Evolutionary conservation across 192 early-diverging fungal species (phyloP).

Genomic region (Backusella australiensis): DNA sequence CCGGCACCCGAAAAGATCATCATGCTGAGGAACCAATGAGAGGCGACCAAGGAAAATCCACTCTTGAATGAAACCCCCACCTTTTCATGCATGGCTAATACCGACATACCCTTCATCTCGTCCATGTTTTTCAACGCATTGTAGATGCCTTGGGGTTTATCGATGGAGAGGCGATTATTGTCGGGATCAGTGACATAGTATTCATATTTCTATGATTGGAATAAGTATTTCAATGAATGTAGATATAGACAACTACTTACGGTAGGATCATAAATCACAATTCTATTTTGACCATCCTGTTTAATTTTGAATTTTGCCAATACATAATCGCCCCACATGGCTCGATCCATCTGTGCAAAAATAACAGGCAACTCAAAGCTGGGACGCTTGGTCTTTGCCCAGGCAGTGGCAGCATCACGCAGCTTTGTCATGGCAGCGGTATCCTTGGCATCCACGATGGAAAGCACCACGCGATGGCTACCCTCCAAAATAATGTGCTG

Average conservation of each 20-base stretch:
- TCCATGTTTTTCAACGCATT: neutral
- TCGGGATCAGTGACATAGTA: neutral
- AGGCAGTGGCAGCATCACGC: neutral
- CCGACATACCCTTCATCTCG: neutral
- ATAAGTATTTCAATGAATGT: neutral
- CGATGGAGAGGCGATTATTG: neutral
- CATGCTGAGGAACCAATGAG: constrained; percentile 2
- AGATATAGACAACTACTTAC: neutral
- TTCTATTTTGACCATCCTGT: neutral
- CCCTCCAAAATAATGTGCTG: constrained; percentile 66
- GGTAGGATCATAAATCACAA: constrained; percentile 25
- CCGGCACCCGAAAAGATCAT: neutral
- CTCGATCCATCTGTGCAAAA: constrained; percentile 65
- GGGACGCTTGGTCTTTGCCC: constrained; percentile 7
- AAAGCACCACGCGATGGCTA: constrained; percentile 58
- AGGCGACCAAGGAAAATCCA: neutral
- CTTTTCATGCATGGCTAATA: neutral
- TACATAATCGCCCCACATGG: constrained; percentile 62
- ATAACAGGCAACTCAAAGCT: constrained; percentile 30
- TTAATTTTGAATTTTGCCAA: constrained; percentile 47
- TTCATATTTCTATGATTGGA: neutral
- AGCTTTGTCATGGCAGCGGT: neutral
- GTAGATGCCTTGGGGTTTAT: neutral
- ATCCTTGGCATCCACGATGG: constrained; percentile 52
- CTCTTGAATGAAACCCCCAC: neutral